phyloP scores from a whole-genome alignment of 202 grass and related monocot species.

The Dendrocalamus latiflorus region DNA sequence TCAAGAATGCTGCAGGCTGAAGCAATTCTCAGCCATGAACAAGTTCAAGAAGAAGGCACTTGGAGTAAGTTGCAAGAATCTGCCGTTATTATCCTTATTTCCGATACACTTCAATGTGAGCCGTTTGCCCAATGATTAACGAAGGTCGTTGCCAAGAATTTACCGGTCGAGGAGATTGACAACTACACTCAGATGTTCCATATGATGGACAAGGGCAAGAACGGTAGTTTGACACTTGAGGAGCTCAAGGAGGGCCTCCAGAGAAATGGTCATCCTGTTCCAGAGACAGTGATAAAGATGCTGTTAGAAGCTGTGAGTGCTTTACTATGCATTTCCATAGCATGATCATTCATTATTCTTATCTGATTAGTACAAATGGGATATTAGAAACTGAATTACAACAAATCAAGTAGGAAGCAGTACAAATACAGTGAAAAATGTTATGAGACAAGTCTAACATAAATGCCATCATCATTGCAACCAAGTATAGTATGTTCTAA shows the following conservation, averaged over 20 bases:
- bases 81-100: not conserved
- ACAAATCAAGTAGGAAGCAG: not conserved
- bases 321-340: not conserved
- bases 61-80: conserved; percentile 49
- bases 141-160: conserved; percentile 71
- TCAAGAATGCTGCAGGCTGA: conserved; percentile 68
- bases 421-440: not conserved
- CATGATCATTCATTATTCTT: not conserved
- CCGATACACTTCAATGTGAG: not conserved
- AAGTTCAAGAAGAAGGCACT: conserved; percentile 96
- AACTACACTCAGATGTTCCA: conserved; percentile 79
- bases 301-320: conserved; percentile 88
- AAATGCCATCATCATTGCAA: not conserved
- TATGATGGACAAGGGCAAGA: conserved; percentile 78
- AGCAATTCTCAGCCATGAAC: conserved; percentile 92
- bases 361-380: not conserved
- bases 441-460: not conserved
- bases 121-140: conserved; percentile 16
- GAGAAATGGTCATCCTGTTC: conserved; percentile 57
- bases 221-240: conserved; percentile 62
- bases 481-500: no score
- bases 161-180: conserved; percentile 60
- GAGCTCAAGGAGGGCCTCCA: conserved; percentile 74
- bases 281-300: conserved; percentile 69
- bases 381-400: not conserved